Evolutionary conservation across 2,329 filamentous ascomycete species (phyloP).

Genomic region (Diaporthe vaccinii): DNA sequence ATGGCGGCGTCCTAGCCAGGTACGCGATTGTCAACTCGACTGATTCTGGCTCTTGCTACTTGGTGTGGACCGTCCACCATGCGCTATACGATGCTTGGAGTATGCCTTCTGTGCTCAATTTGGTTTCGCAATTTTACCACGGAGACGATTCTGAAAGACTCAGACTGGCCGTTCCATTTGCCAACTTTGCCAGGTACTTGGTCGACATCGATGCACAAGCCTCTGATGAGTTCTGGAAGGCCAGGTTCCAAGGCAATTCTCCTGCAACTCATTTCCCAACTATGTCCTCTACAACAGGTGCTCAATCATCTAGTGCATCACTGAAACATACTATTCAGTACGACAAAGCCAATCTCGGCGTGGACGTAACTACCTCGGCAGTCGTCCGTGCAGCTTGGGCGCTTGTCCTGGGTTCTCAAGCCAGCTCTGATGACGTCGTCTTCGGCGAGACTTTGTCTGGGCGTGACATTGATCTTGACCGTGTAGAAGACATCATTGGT

Average conservation of each 20-base stretch:
- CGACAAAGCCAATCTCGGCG: neutral
- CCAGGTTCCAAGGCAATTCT: conserved; percentile 7
- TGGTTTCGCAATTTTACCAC: conserved; percentile 59
- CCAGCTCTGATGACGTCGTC: conserved; percentile 14
- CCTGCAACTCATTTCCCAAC: conserved; percentile 13
- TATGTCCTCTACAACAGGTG: neutral
- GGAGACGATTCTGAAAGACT: neutral
- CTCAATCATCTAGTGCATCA: neutral
- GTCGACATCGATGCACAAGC: conserved; percentile 4
- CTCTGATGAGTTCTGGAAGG: conserved; percentile 18
- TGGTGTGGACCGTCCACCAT: conserved; percentile 63
- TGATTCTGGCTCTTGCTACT: neutral
- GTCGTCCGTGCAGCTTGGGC: conserved; percentile 55
- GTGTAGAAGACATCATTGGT: conserved; percentile 26
- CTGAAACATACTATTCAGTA: neutral
- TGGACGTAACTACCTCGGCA: conserved; percentile 42
- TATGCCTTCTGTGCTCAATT: conserved; percentile 64
- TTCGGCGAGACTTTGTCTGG: conserved; percentile 36
- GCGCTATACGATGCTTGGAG: conserved; percentile 71
- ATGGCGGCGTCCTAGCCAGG: neutral
- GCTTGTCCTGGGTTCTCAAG: neutral
- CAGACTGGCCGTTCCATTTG: neutral
- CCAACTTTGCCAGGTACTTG: conserved; percentile 20
- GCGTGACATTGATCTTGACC: conserved; percentile 21
- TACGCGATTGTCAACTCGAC: conserved; percentile 4